Base-by-base conservation (phyloP, 106 monocot genomes). In the Dendrobium officinale region DNA sequence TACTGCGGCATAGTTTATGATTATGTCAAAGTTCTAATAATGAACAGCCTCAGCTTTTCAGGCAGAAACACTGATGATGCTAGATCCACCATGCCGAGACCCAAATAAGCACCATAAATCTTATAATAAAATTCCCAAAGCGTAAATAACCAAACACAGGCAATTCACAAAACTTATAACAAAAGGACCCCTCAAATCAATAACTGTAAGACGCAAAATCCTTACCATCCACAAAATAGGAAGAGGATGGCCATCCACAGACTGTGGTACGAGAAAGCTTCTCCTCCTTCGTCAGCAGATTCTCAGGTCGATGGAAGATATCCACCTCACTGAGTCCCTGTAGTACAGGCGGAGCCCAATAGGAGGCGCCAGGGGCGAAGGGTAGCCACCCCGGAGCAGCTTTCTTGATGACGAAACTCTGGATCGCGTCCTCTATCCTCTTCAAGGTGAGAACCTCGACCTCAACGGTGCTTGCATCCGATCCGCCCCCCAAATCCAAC, bases 341-440 rank as follows among this genome's bases (percentile, higher is more conserved):
- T 42, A 24, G n/a, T 48, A 31, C 67, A 17, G 85, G 88, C 18
- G 88, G 85, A 67, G 83, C 82, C 80, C 80, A 83, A 80, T 80
- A 83, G 67, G 83, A 85, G 3, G 80, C 68, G 17, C 88, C 85
- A 13, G 88, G 88, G 64, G 82, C 31, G 64, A 85, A 85, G 2
- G 83, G 85, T 42, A 88, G 79, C 88, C 85, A 88, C 9, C 85
- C 80, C 17, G 88, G 88, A 22, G 83, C 85, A 11, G 78, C 70
- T 66, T 77, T 77, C 66, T 77, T 42, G 37, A 83, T 80, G 33
- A 88, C 26, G 11, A 85, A 72, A 20, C 77, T 80, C 26, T 80
- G 88, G 51, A 88, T 85, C 31, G 85, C 85, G 11, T 85, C 85
- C 54, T 85, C 80, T 3, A 91, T 80, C 9, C 81, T 83, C 75